Base-by-base conservation (phyloP, 352 stramenopile species). In the Pythium phragmiticola region DNA sequence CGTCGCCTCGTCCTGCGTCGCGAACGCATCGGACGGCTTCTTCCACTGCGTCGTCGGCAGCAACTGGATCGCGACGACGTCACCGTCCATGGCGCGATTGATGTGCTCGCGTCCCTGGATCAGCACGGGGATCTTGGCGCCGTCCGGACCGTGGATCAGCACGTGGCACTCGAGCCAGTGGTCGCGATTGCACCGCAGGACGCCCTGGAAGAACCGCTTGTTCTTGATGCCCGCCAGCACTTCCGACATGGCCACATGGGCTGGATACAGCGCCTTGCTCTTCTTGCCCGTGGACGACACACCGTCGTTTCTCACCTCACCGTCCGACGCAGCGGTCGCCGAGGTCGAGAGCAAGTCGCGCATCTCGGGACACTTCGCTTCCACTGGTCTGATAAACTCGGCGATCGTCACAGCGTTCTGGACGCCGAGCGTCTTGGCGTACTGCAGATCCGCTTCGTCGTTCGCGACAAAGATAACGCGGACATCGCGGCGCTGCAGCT, bases 11-110 rank as follows among this genome's bases (percentile, higher is more conserved):
- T 60, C 72, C 54, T 84, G 83, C 3, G 74, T 71, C 16, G 75
- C 79, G 45, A 91, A 93, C 30, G 77, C 77, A 49, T 93, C 80
- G 0, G 82, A 90, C 16, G 82, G 74, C 53, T 85, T 87, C 64
- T 87, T 93, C 84, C 84, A 93, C 56, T 88, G 70, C 0, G 72
- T 69, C 58, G 98, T 84, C 5, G 89, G 77, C 48, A 98, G 74
- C 48, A 99, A 63, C 65, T 98, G 84, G 63, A 99, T 94, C 1
- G 90, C 95, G 1, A 99, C 97, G n/a, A 98, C 68, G 74, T 99
- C 98, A 17, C 97, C 98, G 72, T 99, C 97, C 56, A 99, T 90
- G 7, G 96, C 96, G 46, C 98, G 88, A 76, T 99, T 99, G 37
- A 98, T 95, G 72, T 98, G 73, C 56, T 92, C 78, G 6, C 78